Percentiles rank a stretch among this genome's conserved stretches.
phyloP scores from a whole-genome alignment of 176 grass and related monocot genomes.

The Oropetium thomaeum region DNA sequence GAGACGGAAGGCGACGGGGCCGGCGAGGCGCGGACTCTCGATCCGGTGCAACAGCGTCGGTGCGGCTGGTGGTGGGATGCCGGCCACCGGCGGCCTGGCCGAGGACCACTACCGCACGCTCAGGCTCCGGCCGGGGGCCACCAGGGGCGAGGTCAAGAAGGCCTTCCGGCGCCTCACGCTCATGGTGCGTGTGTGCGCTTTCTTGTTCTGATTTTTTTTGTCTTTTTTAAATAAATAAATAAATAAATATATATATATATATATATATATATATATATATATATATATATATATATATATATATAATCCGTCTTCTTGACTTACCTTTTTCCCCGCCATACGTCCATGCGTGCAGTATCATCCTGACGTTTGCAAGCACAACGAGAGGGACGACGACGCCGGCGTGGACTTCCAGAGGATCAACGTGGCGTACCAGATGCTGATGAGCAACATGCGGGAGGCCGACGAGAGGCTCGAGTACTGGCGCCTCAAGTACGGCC shows the following conservation, averaged over 20 bases:
- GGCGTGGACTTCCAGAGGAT: slow-evolving; percentile 37
- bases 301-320: not conserved
- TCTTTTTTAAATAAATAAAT: too few species aligned
- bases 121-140: slow-evolving; percentile 37
- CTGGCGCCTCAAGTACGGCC: slow-evolving; percentile 41
- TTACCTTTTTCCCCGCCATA: not conserved
- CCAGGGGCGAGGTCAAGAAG: slow-evolving; percentile 53
- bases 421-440: slow-evolving; percentile 39
- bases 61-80: not conserved
- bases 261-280: too few species aligned
- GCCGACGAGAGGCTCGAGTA: slow-evolving; percentile 47
- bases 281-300: too few species aligned
- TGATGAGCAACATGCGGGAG: slow-evolving; percentile 43
- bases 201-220: too few species aligned
- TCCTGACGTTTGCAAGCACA: not conserved
- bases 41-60: slow-evolving; percentile 14
- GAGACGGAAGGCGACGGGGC: not conserved
- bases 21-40: not conserved
- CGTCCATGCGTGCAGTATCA: not conserved
- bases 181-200: too few species aligned
- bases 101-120: slow-evolving; percentile 47
- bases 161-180: slow-evolving; percentile 60
- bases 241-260: too few species aligned
- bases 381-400: not conserved
- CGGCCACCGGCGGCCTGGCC: not conserved